A percentile compares a stretch with the other conserved stretches of the same genome.
These are phyloP conservation scores for Thielaviopsis musarum DNA, from an alignment of 2,329 filamentous ascomycete genomes.

Conservation along the genomic window DNA sequence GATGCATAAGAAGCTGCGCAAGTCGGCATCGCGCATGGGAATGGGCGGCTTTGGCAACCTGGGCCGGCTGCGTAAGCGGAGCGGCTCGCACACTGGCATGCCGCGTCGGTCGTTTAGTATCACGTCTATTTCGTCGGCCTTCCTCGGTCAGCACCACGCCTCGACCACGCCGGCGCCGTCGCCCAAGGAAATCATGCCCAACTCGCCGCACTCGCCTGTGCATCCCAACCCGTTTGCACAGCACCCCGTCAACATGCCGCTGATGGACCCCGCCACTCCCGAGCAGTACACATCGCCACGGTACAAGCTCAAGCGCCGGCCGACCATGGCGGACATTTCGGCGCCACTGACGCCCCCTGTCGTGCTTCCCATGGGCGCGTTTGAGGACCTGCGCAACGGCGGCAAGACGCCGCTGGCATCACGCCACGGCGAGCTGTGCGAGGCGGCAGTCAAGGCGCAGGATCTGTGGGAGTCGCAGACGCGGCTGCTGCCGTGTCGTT, in stretches of 20 bases:
- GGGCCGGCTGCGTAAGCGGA: conserved; percentile 19
- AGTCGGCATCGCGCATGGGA: conserved; percentile 27
- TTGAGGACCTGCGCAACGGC: conserved; percentile 11
- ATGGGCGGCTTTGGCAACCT: conserved; percentile 24
- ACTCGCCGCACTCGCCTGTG: conserved; percentile 9
- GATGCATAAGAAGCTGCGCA: conserved; percentile 34
- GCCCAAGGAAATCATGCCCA: not conserved
- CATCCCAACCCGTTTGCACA: conserved; percentile 7
- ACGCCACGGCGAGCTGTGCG: not conserved
- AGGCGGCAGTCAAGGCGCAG: conserved; percentile 3
- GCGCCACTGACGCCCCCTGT: conserved; percentile 7
- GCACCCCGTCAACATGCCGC: not conserved
- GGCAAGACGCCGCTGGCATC: not conserved
- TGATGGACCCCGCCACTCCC: conserved; percentile 9
- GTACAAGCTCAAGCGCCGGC: conserved; percentile 7
- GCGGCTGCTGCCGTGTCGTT: not conserved
- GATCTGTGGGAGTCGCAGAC: conserved; percentile 7
- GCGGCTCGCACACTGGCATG: conserved; percentile 13
- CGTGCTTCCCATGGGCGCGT: conserved; percentile 8
- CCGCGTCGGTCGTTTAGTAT: conserved; percentile 13
- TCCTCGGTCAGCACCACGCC: conserved; percentile 12
- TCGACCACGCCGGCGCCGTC: conserved; percentile 10
- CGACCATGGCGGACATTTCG: conserved; percentile 13
- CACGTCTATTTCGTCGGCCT: conserved; percentile 17
- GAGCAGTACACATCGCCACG: conserved; percentile 2